phyloP scores from a whole-genome alignment of 345 rosid species.

The Eucalyptus polybractea region DNA sequence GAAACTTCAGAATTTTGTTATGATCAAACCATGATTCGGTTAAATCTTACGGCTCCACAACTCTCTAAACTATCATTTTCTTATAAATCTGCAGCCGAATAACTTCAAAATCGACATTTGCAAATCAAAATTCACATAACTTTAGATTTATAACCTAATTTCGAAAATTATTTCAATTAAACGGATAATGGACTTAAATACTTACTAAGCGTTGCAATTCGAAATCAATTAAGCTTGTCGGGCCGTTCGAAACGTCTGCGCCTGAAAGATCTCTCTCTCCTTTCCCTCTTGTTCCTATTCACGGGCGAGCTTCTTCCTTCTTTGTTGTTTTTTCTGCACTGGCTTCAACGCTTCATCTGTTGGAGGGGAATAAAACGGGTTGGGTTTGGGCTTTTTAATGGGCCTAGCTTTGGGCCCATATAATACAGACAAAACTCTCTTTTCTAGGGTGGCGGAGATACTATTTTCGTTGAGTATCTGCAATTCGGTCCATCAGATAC shows the following conservation, averaged over 20 bases:
- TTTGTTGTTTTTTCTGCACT: not conserved
- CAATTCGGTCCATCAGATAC: not conserved
- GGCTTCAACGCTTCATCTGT: not conserved
- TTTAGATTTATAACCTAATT: not conserved
- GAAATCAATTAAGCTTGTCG: not conserved
- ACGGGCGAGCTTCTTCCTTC: not conserved
- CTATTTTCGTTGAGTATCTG: not conserved
- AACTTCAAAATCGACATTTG: fast-evolving
- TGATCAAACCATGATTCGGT: too few relatives aligned
- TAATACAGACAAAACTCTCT: not conserved
- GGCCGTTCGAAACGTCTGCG: not conserved
- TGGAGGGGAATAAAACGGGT: not conserved
- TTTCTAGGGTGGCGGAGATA: not conserved
- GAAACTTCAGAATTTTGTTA: too few relatives aligned
- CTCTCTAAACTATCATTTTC: not conserved
- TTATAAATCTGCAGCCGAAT: too few relatives aligned
- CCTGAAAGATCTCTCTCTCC: not conserved
- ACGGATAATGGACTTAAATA: not conserved
- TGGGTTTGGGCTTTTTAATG: not conserved
- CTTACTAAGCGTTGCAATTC: not conserved
- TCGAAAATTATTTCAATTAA: too few relatives aligned
- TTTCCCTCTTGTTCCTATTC: not conserved
- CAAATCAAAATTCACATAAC: not conserved
- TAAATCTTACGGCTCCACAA: not conserved
- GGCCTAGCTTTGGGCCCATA: not conserved